Percentiles rank a stretch among this genome's conserved stretches.
These are phyloP conservation scores for Colletotrichum scovillei DNA, from an alignment of 2,329 filamentous ascomycete genomes.

Conservation along the genomic window DNA sequence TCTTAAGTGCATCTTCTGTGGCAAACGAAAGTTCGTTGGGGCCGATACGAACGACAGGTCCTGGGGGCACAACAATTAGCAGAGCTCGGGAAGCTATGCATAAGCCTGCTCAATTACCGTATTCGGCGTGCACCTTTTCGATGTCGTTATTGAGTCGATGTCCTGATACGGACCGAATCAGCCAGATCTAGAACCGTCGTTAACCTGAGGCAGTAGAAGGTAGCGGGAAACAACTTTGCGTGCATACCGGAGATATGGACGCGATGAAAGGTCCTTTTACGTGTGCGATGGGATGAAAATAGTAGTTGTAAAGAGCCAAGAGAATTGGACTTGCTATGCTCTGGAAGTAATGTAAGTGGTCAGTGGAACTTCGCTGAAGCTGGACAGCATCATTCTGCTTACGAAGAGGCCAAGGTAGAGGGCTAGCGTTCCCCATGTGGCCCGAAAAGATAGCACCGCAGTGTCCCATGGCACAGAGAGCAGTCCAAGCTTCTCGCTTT, in stretches of 20 bases:
- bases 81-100: not conserved
- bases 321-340: not conserved
- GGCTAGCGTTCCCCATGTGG: no score
- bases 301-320: constrained; percentile 10
- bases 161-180: not conserved
- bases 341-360: not conserved
- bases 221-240: not conserved
- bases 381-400: not conserved
- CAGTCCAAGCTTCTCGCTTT: no score
- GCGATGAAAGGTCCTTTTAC: constrained; percentile 13
- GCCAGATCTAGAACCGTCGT: constrained; percentile 4
- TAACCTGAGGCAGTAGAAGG: not conserved
- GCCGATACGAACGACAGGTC: constrained; percentile 15
- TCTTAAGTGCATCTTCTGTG: constrained; percentile 13
- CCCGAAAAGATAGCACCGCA: no score
- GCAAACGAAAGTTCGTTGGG: constrained; percentile 24
- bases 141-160: constrained; percentile 26
- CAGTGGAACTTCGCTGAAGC: not conserved
- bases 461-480: no score
- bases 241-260: not conserved
- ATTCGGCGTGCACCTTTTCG: constrained; percentile 7
- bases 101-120: not conserved
- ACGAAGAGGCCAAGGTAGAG: not conserved
- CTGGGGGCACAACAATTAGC: not conserved
- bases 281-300: constrained; percentile 8